Evolutionary conservation across 108 stramenopile species (phyloP).

Genomic region (Parmales sp.): DNA sequence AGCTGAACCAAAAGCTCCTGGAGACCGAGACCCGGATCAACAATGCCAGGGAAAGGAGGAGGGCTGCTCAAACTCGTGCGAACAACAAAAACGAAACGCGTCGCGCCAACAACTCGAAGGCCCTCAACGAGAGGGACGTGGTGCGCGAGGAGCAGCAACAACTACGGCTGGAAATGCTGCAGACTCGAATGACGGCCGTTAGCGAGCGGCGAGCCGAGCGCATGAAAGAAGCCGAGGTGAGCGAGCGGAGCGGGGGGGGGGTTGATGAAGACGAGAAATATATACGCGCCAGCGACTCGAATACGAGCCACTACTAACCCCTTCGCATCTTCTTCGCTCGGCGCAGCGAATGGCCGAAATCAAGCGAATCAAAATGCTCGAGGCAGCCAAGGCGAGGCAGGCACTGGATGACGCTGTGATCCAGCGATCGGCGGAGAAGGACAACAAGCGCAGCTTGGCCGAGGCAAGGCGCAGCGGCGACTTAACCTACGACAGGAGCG

Average conservation of each 20-base stretch:
- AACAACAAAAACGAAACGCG: neutral
- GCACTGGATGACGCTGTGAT: neutral
- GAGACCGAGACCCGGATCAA: constrained; percentile 7
- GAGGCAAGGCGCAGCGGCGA: neutral
- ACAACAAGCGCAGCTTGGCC: neutral
- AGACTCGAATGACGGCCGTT: neutral
- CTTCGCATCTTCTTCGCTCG: neutral
- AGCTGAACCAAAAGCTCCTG: constrained; percentile 4
- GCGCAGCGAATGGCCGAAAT: neutral
- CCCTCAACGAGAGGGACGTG: neutral
- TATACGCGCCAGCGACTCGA: neutral
- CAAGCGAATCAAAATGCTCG: neutral
- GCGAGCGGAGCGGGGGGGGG: neutral
- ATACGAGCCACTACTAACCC: neutral
- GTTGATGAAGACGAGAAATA: neutral
- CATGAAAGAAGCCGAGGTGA: neutral
- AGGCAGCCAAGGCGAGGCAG: neutral
- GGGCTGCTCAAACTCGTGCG: neutral
- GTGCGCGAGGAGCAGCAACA: constrained; percentile 11
- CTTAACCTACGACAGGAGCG: neutral
- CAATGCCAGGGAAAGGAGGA: neutral
- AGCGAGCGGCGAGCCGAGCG: neutral
- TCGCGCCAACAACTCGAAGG: neutral
- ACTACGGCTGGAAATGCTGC: neutral
- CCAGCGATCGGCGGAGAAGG: constrained; percentile 1